These are phyloP conservation scores for Toxoplasma gondii DNA, from an alignment of 169 alveolate species.

Conservation along the genomic window DNA sequence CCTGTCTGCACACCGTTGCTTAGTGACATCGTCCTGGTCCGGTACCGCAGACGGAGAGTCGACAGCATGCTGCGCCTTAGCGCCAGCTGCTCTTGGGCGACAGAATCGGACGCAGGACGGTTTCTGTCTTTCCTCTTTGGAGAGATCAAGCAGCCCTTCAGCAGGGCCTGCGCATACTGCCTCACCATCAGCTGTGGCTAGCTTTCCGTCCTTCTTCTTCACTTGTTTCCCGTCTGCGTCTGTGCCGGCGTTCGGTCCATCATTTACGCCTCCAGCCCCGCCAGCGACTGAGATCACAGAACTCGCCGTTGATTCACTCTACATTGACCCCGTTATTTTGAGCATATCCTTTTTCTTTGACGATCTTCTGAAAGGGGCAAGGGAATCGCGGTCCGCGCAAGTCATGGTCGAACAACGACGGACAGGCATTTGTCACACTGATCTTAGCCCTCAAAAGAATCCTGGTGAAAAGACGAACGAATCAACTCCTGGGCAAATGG, in stretches of 20 bases:
- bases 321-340: neutral
- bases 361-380: neutral
- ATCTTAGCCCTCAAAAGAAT: neutral
- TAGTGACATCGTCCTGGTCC: neutral
- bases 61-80: too few relatives aligned
- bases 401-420: neutral
- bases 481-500: neutral
- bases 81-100: too few relatives aligned
- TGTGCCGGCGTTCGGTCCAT: conserved; percentile 17
- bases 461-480: neutral
- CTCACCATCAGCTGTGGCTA: neutral
- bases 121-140: too few relatives aligned
- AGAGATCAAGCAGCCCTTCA: too few relatives aligned
- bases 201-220: neutral
- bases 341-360: neutral
- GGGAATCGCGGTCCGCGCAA: neutral
- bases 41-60: too few relatives aligned
- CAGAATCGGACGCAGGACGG: too few relatives aligned
- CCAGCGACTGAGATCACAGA: neutral
- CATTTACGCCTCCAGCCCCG: neutral
- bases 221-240: neutral
- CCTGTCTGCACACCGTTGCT: neutral
- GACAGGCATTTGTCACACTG: too few relatives aligned
- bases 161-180: too few relatives aligned
- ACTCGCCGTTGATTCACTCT: neutral